Evolutionary conservation across 1,284 basidiomycete genomes (phyloP).

Genomic region (Prillingera fragicola): DNA sequence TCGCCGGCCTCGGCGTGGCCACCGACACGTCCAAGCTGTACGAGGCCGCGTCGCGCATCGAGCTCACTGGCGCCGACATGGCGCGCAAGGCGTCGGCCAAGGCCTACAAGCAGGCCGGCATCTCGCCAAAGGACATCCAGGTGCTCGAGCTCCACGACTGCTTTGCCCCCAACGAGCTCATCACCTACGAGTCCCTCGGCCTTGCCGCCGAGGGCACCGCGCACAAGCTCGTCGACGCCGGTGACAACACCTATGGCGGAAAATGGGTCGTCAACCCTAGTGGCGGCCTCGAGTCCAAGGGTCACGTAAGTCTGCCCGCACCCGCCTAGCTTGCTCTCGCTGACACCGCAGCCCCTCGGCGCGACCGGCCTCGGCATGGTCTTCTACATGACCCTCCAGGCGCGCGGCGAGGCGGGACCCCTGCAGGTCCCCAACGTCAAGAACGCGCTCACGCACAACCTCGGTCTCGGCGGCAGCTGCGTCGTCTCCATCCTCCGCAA

Average conservation of each 20-base stretch:
- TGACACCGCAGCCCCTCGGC: slow-evolving; percentile 9
- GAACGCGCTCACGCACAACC: slow-evolving; percentile 18
- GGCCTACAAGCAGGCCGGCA: slow-evolving; percentile 15
- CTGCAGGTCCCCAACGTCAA: slow-evolving; percentile 16
- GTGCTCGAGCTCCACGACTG: slow-evolving; percentile 23
- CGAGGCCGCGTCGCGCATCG: slow-evolving; percentile 14
- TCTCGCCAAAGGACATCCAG: slow-evolving; percentile 15
- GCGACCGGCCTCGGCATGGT: slow-evolving; percentile 21
- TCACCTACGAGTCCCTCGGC: slow-evolving; percentile 17
- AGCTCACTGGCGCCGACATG: slow-evolving; percentile 19
- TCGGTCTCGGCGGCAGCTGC: slow-evolving; percentile 18
- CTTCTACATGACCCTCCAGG: slow-evolving; percentile 21
- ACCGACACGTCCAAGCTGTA: slow-evolving; percentile 17
- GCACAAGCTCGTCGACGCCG: slow-evolving; percentile 15
- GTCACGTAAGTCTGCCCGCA: slow-evolving; percentile 1
- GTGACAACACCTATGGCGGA: slow-evolving; percentile 21
- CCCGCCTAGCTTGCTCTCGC: no score
- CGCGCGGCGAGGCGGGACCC: slow-evolving; percentile 16
- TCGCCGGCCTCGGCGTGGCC: slow-evolving; percentile 11
- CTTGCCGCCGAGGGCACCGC: slow-evolving; percentile 12
- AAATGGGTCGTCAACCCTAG: slow-evolving; percentile 21
- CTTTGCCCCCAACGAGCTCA: slow-evolving; percentile 22
- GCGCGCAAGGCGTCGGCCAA: slow-evolving; percentile 9
- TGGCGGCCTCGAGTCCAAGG: slow-evolving; percentile 20
- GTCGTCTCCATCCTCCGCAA: slow-evolving; percentile 17